Evolutionary conservation across 306 rosid genomes (phyloP), one percentile per base, ranked within the genome.

Genomic region (Fagus crenata): DNA sequence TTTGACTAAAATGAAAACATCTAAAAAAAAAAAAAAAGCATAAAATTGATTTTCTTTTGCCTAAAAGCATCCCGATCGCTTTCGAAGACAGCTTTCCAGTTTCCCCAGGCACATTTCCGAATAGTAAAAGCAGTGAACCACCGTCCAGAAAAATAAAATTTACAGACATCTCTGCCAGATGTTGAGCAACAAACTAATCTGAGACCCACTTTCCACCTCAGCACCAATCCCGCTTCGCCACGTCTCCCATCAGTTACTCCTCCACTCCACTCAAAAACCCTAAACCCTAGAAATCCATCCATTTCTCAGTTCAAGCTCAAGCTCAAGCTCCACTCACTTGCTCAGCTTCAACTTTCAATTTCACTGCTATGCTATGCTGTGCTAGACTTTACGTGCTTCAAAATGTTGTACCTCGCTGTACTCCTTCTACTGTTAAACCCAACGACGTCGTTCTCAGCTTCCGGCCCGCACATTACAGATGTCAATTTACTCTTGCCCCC

Each of bases 391-490:
- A 22, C 42, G 81, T 17, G 28, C 7, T 70, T 2, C 37, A 77
- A 76, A 56, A 88, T 87, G 90, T 51, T 53, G 79, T 68, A 59
- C 67, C 11, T 80, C 53, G 67, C 67, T 33, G 37, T 71, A 18
- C 31, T 72, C 36, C 36, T 78, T 13, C 53, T 72, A 18, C 53
- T 39, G 60, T 73, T 75, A 75, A 75, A 42, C 75, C 61, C 76
- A 49, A 69, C 84, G 77, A 73, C 80, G 65, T 53, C 92, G 68
- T 85, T 84, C 80, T 74, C 77, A 55, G 79, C 58, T 43, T 82
- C 96, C 39, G 97, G 98, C 1, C 98, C 97, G 6, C 98, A 95
- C 90, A 90, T 95, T 76, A 87, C 97, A 1, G 96, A 92, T 63
- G 95, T 90, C 61, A 94, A 94, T 63, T 69, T 94, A 39, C 89